These are phyloP conservation scores for Exsudoporus frostii DNA, from an alignment of 768 basidiomycete genomes.

Conservation along the genomic window DNA sequence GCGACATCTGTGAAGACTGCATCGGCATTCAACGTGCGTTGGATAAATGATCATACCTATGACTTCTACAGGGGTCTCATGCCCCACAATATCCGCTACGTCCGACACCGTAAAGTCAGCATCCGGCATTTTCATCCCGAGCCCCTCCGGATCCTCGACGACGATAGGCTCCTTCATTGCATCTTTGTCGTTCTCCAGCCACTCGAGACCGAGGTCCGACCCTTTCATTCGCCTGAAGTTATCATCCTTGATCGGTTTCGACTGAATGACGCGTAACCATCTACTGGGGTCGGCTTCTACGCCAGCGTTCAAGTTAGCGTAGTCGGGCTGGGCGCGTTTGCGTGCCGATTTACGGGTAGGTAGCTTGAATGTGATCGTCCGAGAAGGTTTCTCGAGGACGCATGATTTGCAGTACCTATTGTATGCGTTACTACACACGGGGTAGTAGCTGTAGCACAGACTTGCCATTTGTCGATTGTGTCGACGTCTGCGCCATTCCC, in stretches of 20 bases:
- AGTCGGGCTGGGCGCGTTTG: conserved; percentile 72
- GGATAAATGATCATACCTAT: conserved; percentile 57
- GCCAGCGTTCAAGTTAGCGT: conserved; percentile 70
- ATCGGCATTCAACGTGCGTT: conserved; percentile 2
- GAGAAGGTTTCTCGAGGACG: conserved; percentile 52
- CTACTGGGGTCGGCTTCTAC: conserved; percentile 56
- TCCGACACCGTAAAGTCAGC: conserved; percentile 70
- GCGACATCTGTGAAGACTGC: conserved; percentile 62
- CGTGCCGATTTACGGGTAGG: conserved; percentile 80
- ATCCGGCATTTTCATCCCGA: conserved; percentile 90
- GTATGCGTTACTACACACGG: conserved; percentile 16
- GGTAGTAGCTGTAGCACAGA: conserved; percentile 13
- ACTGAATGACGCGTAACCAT: conserved; percentile 69
- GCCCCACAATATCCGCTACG: conserved; percentile 77
- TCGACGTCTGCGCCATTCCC: conserved; percentile 64
- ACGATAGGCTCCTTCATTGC: conserved; percentile 85
- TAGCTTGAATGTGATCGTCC: conserved; percentile 68
- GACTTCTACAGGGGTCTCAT: conserved; percentile 79
- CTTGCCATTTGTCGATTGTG: conserved; percentile 76
- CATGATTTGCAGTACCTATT: conserved; percentile 71
- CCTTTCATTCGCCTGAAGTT: conserved; percentile 69
- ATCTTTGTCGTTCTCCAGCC: conserved; percentile 67
- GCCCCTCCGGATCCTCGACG: conserved; percentile 69
- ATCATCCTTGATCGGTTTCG: conserved; percentile 59
- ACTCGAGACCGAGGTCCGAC: conserved; percentile 61